Conservation (phyloP, 148 eudicot genomes). For the Pouteria glomerata region DNA sequence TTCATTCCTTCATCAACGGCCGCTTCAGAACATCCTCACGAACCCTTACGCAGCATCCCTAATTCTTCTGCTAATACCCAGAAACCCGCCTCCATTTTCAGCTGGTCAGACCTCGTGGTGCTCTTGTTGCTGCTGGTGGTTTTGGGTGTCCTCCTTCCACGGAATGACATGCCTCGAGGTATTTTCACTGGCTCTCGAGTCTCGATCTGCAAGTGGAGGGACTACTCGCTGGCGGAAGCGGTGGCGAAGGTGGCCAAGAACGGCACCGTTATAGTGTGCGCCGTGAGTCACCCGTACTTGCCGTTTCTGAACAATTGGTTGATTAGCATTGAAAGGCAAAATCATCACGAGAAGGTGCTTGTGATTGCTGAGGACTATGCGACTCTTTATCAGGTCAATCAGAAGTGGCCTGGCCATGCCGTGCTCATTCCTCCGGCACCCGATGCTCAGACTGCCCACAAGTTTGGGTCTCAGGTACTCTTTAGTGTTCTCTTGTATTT, state of each 20-base stretch:
- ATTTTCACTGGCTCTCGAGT: conserved; percentile 22
- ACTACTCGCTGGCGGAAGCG: conserved; percentile 67
- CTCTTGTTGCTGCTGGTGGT: conserved; percentile 54
- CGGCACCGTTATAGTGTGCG: conserved; percentile 77
- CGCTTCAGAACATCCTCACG: conserved; percentile 24
- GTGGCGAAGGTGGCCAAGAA: conserved; percentile 56
- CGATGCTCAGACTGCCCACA: conserved; percentile 67
- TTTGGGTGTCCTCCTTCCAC: conserved; percentile 62
- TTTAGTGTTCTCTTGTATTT: conserved; percentile 4
- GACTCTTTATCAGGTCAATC: conserved; percentile 70
- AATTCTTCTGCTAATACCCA: conserved; percentile 22
- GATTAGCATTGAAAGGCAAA: conserved; percentile 68
- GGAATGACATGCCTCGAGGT: conserved; percentile 23
- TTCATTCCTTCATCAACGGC: conserved; percentile 56
- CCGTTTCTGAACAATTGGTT: conserved; percentile 89
- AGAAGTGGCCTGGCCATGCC: conserved; percentile 97
- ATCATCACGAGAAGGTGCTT: conserved; percentile 72
- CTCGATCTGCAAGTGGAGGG: conserved; percentile 54
- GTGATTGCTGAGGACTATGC: conserved; percentile 92
- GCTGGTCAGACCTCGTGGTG: conserved; percentile 37
- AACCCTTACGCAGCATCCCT: conserved; percentile 32
- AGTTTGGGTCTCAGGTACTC: conserved; percentile 91
- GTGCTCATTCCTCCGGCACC: conserved; percentile 85
- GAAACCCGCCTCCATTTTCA: conserved; percentile 37
- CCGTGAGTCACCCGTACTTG: conserved; percentile 85